A percentile compares a stretch with the other conserved stretches of the same genome.
Evolutionary conservation across 2,329 filamentous ascomycete genomes (phyloP).

Genomic region (Rosellinia necatrix): DNA sequence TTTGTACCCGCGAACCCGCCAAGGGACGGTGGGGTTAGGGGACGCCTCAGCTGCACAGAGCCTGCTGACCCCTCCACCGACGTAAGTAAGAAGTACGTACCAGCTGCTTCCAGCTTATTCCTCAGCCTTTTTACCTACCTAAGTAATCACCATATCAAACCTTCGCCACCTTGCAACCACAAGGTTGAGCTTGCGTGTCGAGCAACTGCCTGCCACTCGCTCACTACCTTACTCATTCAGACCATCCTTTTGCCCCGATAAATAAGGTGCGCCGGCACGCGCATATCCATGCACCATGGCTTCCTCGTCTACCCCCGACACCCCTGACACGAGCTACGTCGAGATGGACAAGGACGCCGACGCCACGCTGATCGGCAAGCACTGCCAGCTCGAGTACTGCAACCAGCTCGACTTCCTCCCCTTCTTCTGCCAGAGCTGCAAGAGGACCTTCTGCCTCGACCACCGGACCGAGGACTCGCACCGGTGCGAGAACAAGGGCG

Average conservation of each 20-base stretch:
- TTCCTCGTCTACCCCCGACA: slow-evolving; percentile 49
- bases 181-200: slow-evolving; percentile 35
- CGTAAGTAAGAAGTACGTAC: no score
- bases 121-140: slow-evolving; percentile 15
- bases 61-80: no score
- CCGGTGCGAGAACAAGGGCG: slow-evolving; percentile 64
- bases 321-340: slow-evolving; percentile 63
- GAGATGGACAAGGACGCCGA: slow-evolving; percentile 74
- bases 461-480: slow-evolving; percentile 88
- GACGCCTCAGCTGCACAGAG: neutral
- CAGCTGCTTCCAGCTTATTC: slow-evolving; percentile 37
- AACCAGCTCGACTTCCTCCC: slow-evolving; percentile 95
- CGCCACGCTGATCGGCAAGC: slow-evolving; percentile 82
- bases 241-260: neutral
- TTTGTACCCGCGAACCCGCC: neutral
- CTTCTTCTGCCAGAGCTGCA: slow-evolving; percentile 90
- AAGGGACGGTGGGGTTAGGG: slow-evolving; percentile 2
- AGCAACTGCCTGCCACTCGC: slow-evolving; percentile 30
- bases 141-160: slow-evolving; percentile 34
- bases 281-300: slow-evolving; percentile 50
- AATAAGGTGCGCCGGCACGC: slow-evolving; percentile 19
- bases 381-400: slow-evolving; percentile 92
- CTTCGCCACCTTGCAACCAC: slow-evolving; percentile 26
- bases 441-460: slow-evolving; percentile 85
- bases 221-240: slow-evolving; percentile 8